A percentile compares a stretch with the other conserved stretches of the same genome.
These are phyloP conservation scores for Talaromyces sp. DNA, from an alignment of 2,329 filamentous ascomycete species.

Conservation along the genomic window DNA sequence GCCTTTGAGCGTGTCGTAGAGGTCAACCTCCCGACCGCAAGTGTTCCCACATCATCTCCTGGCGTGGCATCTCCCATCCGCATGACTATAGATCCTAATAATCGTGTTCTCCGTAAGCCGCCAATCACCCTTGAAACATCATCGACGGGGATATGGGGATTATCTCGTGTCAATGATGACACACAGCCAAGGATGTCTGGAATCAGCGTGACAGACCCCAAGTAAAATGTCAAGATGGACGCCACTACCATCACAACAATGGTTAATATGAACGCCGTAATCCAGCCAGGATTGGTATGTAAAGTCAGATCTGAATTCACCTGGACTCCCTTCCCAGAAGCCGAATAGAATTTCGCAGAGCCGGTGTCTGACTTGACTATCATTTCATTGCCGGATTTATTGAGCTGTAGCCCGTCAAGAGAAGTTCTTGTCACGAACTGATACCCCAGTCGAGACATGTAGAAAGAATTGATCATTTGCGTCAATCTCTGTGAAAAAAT, in stretches of 20 bases:
- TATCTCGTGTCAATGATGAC: neutral
- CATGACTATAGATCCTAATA: neutral
- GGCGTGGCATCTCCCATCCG: neutral
- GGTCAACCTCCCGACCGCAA: neutral
- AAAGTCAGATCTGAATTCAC: neutral
- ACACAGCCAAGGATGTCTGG: neutral
- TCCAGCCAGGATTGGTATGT: neutral
- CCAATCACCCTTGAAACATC: neutral
- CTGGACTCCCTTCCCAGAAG: neutral
- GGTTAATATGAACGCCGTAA: neutral
- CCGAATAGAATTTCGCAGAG: neutral
- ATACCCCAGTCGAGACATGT: neutral
- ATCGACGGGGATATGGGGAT: neutral
- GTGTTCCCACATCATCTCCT: neutral
- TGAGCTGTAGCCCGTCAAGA: neutral
- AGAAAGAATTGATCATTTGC: neutral
- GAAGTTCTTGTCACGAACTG: neutral
- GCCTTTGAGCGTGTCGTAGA: neutral
- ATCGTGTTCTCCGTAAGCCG: neutral
- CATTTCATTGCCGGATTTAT: neutral
- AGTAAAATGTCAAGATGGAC: neutral
- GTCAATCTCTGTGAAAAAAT: neutral
- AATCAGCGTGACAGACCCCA: neutral
- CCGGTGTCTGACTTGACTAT: neutral
- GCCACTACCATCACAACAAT: neutral